A percentile compares a stretch with the other conserved stretches of the same genome.
Evolutionary conservation across 306 rosid genomes (phyloP).

Genomic region (Rosa persica): DNA sequence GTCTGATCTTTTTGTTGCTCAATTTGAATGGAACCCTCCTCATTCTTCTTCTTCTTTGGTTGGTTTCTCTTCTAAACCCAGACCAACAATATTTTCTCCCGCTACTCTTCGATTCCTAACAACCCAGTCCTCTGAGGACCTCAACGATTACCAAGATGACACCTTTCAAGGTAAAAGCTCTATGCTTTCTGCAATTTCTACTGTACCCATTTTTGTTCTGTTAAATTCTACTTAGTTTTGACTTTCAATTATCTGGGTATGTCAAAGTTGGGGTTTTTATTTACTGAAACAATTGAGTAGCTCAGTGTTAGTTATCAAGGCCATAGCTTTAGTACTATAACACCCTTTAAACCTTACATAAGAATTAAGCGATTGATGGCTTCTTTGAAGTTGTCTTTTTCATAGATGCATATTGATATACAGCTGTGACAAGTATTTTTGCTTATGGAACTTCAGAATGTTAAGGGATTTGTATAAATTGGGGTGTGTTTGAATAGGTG

Average conservation of each 20-base stretch:
- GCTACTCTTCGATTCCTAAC: slow-evolving; percentile 30
- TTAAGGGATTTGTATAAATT: too few species aligned
- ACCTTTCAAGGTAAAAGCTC: slow-evolving; percentile 34
- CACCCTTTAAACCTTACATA: not conserved
- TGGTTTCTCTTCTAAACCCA: slow-evolving; percentile 25
- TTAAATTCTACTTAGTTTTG: too few species aligned
- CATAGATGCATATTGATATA: not conserved
- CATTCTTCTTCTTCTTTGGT: slow-evolving; percentile 17
- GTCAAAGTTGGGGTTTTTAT: not conserved
- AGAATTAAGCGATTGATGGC: not conserved
- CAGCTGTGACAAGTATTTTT: not conserved
- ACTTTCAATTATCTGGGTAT: not conserved
- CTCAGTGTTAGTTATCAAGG: not conserved
- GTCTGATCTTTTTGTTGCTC: not conserved
- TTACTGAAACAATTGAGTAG: not conserved
- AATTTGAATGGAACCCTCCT: slow-evolving; percentile 13
- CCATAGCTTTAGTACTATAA: not conserved
- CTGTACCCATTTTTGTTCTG: not conserved
- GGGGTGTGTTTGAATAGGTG: slow-evolving; percentile 39
- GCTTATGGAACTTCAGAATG: slow-evolving; percentile 23
- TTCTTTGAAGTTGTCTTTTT: not conserved
- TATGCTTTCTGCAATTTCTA: slow-evolving; percentile 12
- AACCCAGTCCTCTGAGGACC: slow-evolving; percentile 30
- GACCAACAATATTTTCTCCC: slow-evolving; percentile 10
- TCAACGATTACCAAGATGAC: slow-evolving; percentile 11